Conservation (phyloP, 2,329 filamentous ascomycete species). For the Anisogramma anomala region DNA sequence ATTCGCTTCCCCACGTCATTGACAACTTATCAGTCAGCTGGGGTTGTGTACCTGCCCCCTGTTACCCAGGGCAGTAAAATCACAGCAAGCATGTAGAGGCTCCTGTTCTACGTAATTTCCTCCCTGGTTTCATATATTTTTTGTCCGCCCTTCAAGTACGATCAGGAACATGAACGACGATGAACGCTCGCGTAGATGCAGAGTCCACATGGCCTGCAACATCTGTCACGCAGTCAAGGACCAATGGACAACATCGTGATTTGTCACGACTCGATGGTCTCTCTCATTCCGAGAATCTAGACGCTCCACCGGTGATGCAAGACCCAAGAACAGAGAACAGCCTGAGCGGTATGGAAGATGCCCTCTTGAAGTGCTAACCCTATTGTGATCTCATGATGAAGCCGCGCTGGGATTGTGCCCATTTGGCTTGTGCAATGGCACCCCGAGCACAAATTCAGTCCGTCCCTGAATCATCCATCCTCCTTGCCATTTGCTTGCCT, state of each 20-base stretch:
- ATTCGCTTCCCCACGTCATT: constrained; percentile 11
- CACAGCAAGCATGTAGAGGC: too few relatives aligned
- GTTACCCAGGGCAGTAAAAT: background rate
- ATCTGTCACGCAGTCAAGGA: constrained; percentile 3
- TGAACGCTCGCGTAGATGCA: too few relatives aligned
- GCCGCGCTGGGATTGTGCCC: constrained; percentile 27
- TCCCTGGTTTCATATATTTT: too few relatives aligned
- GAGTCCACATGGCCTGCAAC: too few relatives aligned
- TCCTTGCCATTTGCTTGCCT: constrained; percentile 3
- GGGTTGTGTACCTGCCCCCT: too few relatives aligned
- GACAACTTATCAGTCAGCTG: constrained; percentile 3
- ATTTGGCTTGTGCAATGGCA: constrained; percentile 28
- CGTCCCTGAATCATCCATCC: constrained; percentile 12
- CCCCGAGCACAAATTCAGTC: constrained; percentile 36
- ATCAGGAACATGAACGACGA: too few relatives aligned
- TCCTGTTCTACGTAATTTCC: too few relatives aligned
- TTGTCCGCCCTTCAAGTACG: too few relatives aligned
- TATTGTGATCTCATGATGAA: constrained; percentile 31
- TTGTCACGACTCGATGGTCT: constrained; percentile 21
- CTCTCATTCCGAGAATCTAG: constrained; percentile 37
- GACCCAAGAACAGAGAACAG: constrained; percentile 28
- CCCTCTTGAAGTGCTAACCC: constrained; percentile 11
- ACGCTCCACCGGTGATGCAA: constrained; percentile 31
- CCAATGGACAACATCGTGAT: background rate
- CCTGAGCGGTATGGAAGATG: constrained; percentile 18